Percentiles rank a stretch among this genome's conserved stretches.
These are phyloP conservation scores for Paecilomyces sp. DNA, from an alignment of 2,329 filamentous ascomycete genomes.

Conservation along the genomic window DNA sequence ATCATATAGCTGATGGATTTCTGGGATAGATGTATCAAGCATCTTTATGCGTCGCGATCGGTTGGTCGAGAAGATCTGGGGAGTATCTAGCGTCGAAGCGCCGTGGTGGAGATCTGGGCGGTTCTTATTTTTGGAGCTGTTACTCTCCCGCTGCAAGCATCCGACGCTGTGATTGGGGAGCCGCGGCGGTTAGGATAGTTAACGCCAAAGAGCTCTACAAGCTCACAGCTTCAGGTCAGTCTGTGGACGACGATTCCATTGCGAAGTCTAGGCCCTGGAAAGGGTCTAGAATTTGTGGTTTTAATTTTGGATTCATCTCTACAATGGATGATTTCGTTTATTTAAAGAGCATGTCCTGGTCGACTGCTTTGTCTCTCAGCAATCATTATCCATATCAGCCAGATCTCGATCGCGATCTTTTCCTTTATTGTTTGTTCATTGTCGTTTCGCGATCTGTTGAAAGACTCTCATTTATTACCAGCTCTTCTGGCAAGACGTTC, in stretches of 20 bases:
- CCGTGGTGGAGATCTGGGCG: background rate
- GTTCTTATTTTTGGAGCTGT: background rate
- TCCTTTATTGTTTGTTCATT: background rate
- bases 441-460: background rate
- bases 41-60: background rate
- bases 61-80: background rate
- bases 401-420: background rate
- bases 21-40: background rate
- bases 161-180: background rate
- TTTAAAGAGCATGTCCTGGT: background rate
- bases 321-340: background rate
- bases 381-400: background rate
- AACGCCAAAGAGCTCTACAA: background rate
- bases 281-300: background rate
- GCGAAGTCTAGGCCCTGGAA: background rate
- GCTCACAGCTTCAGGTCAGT: background rate
- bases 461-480: background rate
- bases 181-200: background rate
- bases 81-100: background rate
- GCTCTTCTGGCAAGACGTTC: conserved; percentile 3
- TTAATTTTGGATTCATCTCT: background rate
- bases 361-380: background rate
- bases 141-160: background rate
- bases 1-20: background rate
- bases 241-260: background rate